Evolutionary conservation across 768 basidiomycete species (phyloP), one percentile per base, ranked within the genome.

Genomic region (Rhodotorula graminis): DNA sequence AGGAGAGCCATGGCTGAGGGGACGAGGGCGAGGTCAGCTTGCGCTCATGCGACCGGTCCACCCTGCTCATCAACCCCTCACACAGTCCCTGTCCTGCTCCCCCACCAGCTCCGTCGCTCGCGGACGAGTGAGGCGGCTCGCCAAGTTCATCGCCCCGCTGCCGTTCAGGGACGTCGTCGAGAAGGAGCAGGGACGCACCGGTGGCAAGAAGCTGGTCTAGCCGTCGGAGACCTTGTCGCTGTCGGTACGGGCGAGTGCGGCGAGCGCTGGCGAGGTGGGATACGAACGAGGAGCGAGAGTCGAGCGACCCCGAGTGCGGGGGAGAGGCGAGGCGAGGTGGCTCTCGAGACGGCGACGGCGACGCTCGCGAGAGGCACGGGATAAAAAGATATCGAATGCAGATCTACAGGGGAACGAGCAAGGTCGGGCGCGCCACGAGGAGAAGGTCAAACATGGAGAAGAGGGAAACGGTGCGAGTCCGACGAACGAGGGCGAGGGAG

Each of bases 171-270:
- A 37, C 37, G 5, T 37, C 37, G 4, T 4, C 37, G 9, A 5
- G 37, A 37, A 37, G 37, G 9, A 9, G 4, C 5, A 37, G 37
- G 37, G 63, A 47, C 37, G 15, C 42, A 14, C 29, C 25, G 50
- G 33, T 5, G 14, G 27, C 46, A 14, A 15, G 19, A 47, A 14
- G 37, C 50, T 19, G 29, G 61, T 64, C 58, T 56, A 27, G 50
- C 27, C 31, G 23, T 21, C 40, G 2, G 15, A 55, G 52, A 59
- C 53, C 69, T 70, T 70, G 58, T 60, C 60, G 37, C 31, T 52
- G 33, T 65, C 61, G 23, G 5, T 37, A 9, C 4, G 37, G 5
- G 37, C 5, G 37, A 37, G 9, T 37, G 9, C 37, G 37, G 37
- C 37, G 37, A 5, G 37, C 9, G 5, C 37, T 37, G 29, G 9